Percentiles rank a stretch among this genome's conserved stretches.
Evolutionary conservation across 805 yeast species (phyloP).

Genomic region (Nakazawaea ishiwadae): DNA sequence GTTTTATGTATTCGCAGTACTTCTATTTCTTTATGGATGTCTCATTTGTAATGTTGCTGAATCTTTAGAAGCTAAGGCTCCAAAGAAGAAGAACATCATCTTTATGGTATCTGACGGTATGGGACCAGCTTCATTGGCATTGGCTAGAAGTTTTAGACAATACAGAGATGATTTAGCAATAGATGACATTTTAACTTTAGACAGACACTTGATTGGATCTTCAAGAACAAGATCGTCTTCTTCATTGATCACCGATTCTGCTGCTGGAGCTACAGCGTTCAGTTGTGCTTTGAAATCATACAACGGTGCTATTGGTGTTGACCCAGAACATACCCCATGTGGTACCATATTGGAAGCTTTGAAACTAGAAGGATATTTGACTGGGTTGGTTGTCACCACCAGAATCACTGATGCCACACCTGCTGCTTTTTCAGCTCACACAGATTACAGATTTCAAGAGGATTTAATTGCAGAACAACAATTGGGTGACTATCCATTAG

Average conservation of each 20-base stretch:
- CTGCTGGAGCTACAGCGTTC: conserved; percentile 97
- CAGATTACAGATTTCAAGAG: conserved; percentile 68
- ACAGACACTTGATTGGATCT: conserved; percentile 70
- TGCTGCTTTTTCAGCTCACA: conserved; percentile 84
- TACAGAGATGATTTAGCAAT: conserved; percentile 46
- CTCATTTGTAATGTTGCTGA: not conserved
- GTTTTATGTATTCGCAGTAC: not conserved
- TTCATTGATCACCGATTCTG: conserved; percentile 86
- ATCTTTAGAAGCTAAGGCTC: not conserved
- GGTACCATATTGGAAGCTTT: conserved; percentile 89
- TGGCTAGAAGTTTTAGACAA: conserved; percentile 75
- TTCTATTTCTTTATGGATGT: no score
- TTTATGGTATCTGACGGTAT: conserved; percentile 94
- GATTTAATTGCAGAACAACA: conserved; percentile 86
- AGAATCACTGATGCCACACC: conserved; percentile 95
- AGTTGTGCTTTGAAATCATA: conserved; percentile 79
- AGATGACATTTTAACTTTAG: conserved; percentile 57
- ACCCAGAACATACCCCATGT: conserved; percentile 63
- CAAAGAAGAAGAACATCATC: conserved; percentile 63
- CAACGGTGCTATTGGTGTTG: conserved; percentile 91
- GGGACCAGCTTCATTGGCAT: conserved; percentile 84
- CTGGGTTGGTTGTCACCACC: conserved; percentile 92
- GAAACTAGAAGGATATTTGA: conserved; percentile 70
- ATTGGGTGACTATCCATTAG: conserved; percentile 75
- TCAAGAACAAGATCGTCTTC: conserved; percentile 78